Percentiles rank a stretch among this genome's conserved stretches.
These are phyloP conservation scores for Marasmius oreades DNA, from an alignment of 1,284 basidiomycete genomes.

Conservation along the genomic window DNA sequence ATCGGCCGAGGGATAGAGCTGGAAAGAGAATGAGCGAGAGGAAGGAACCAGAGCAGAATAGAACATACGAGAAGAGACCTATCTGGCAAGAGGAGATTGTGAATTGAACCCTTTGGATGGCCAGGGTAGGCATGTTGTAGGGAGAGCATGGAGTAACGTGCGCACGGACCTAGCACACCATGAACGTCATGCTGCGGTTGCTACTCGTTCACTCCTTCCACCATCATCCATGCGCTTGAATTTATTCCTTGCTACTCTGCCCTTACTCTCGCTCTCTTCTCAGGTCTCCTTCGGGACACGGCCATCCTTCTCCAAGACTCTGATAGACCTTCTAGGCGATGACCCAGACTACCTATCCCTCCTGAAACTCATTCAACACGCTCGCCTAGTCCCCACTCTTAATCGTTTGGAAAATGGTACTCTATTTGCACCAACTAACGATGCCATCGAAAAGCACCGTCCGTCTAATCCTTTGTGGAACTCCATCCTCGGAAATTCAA, in stretches of 20 bases:
- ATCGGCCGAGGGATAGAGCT: conserved; percentile 73
- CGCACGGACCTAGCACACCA: not conserved
- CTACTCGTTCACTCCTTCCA: not conserved
- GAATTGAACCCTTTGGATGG: conserved; percentile 51
- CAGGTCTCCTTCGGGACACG: conserved; percentile 3
- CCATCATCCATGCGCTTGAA: conserved; percentile 34
- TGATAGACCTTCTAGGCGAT: conserved; percentile 75
- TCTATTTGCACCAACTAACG: conserved; percentile 93
- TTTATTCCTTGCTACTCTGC: conserved; percentile 19
- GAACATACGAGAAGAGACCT: conserved; percentile 55
- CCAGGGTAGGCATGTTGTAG: conserved; percentile 38
- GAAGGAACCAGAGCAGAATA: conserved; percentile 1
- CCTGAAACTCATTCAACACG: conserved; percentile 77
- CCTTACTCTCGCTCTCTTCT: conserved; percentile 6
- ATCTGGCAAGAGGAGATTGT: conserved; percentile 52
- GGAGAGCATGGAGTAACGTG: conserved; percentile 9
- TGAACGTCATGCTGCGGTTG: conserved; percentile 1
- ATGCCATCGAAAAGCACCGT: conserved; percentile 67
- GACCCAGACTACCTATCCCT: conserved; percentile 83
- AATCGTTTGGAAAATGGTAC: conserved; percentile 83
- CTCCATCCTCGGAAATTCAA: conserved; percentile 36
- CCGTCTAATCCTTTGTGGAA: conserved; percentile 46
- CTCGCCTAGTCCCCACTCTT: conserved; percentile 88
- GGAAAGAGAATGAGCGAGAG: conserved; percentile 13
- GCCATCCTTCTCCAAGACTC: conserved; percentile 43